These are phyloP conservation scores for Rauvolfia tetraphylla DNA, from an alignment of 257 asterid species.

Conservation along the genomic window DNA sequence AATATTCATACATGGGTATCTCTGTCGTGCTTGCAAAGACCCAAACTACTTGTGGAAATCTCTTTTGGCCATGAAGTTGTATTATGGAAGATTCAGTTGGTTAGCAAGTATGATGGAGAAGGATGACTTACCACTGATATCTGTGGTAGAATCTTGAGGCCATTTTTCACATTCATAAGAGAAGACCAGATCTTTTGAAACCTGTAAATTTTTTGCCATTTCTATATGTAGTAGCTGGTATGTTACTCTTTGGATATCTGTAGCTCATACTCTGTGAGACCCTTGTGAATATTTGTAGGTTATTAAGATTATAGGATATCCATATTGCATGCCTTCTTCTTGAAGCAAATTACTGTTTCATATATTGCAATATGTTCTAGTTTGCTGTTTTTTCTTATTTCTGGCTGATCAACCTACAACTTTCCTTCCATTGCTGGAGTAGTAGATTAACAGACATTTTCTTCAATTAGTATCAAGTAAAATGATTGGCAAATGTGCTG, in stretches of 20 bases:
- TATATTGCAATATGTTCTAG: not conserved
- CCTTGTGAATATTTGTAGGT: conserved; percentile 40
- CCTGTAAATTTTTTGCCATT: conserved; percentile 33
- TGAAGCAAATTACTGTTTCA: not conserved
- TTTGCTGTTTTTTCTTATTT: not conserved
- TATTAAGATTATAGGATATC: conserved; percentile 3
- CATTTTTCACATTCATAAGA: conserved; percentile 28
- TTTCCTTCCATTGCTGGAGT: too few species aligned
- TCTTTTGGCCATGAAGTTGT: conserved; percentile 17
- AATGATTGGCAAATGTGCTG: too few species aligned
- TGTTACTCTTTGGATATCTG: conserved; percentile 7
- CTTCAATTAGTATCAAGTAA: too few species aligned
- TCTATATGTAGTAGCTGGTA: conserved; percentile 13
- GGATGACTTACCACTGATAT: conserved; percentile 3
- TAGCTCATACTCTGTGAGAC: conserved; percentile 28
- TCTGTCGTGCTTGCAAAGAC: conserved; percentile 4
- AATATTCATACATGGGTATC: conserved; percentile 10
- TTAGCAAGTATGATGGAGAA: conserved; percentile 1
- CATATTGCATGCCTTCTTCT: not conserved
- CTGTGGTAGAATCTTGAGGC: conserved; percentile 11
- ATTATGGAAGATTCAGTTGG: not conserved
- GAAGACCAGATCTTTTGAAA: conserved; percentile 13
- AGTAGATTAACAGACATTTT: too few species aligned
- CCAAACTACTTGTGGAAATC: conserved; percentile 3
- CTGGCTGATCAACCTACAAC: not conserved